A percentile compares a stretch with the other conserved stretches of the same genome.
phyloP scores from a whole-genome alignment of 2,329 filamentous ascomycete species.

The Colletotrichum liriopes region DNA sequence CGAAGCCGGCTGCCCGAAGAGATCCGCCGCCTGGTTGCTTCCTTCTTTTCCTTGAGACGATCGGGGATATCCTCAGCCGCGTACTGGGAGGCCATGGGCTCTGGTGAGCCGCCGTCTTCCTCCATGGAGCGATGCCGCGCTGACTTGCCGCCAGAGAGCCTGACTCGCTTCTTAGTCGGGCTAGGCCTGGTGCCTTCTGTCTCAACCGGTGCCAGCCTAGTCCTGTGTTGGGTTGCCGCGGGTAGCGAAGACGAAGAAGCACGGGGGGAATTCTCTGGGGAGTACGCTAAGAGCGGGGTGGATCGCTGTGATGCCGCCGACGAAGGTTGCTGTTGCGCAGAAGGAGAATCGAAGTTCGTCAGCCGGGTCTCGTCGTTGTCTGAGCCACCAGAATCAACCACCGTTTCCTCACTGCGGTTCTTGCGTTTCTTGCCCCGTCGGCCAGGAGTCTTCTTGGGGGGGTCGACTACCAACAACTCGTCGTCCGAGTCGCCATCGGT shows the following conservation, averaged over 20 bases:
- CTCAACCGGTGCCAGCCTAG: conserved; percentile 1
- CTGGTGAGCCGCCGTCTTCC: conserved; percentile 16
- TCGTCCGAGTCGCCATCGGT: conserved; percentile 16
- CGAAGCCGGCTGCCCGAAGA: conserved; percentile 24
- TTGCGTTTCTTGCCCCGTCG: conserved; percentile 3
- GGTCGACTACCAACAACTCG: conserved; percentile 12
- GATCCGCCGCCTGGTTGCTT: conserved; percentile 20
- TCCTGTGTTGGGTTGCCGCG: background rate
- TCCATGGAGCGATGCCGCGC: conserved; percentile 20
- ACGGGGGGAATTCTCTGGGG: background rate
- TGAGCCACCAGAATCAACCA: conserved; percentile 7
- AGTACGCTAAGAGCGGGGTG: background rate
- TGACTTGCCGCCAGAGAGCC: conserved; percentile 29
- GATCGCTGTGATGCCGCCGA: conserved; percentile 2
- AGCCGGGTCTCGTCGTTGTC: conserved; percentile 7
- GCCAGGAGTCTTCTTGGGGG: background rate
- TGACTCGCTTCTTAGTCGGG: conserved; percentile 35
- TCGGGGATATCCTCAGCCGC: conserved; percentile 30
- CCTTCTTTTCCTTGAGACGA: conserved; percentile 31
- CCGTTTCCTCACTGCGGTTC: conserved; percentile 19
- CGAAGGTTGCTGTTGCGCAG: conserved; percentile 7
- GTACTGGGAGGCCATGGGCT: conserved; percentile 17
- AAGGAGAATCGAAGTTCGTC: background rate
- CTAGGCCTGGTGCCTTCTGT: conserved; percentile 7
- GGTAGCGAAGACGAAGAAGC: background rate